Percentiles rank a stretch among this genome's conserved stretches.
phyloP scores from a whole-genome alignment of 2,329 filamentous ascomycete species.

The Aureobasidium leucospermi region DNA sequence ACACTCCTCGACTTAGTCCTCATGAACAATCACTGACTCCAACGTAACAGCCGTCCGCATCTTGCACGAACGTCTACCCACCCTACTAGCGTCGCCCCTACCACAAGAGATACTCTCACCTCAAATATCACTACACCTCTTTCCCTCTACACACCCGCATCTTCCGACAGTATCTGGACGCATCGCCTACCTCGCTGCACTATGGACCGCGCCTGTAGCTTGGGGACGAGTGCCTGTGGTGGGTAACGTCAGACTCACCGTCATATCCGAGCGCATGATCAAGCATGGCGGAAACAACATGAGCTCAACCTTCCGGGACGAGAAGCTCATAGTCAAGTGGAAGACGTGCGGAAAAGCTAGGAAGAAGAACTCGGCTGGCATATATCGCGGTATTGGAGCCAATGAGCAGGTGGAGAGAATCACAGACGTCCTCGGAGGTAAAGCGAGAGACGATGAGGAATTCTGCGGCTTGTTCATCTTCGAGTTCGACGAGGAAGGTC shows the following conservation, averaged over 20 bases:
- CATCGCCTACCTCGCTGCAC: constrained; percentile 82
- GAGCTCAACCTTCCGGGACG: constrained; percentile 42
- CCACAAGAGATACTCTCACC: constrained; percentile 57
- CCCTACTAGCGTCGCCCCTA: constrained; percentile 52
- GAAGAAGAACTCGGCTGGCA: constrained; percentile 36
- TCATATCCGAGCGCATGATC: constrained; percentile 83
- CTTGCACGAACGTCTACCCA: constrained; percentile 56
- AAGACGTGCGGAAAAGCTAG: constrained; percentile 56
- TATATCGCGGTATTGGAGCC: constrained; percentile 32
- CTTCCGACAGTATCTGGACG: constrained; percentile 88
- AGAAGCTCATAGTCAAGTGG: constrained; percentile 90
- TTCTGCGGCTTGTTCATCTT: constrained; percentile 93
- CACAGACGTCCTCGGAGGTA: constrained; percentile 48
- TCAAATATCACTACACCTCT: constrained; percentile 55
- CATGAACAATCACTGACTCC: not conserved
- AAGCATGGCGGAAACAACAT: constrained; percentile 41
- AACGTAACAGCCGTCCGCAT: constrained; percentile 45
- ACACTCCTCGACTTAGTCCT: not conserved
- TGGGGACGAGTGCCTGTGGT: constrained; percentile 91
- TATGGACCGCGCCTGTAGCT: constrained; percentile 93
- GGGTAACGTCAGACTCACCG: constrained; percentile 80
- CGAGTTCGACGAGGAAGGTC: constrained; percentile 82
- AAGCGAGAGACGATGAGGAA: constrained; percentile 55
- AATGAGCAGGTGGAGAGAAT: constrained; percentile 49
- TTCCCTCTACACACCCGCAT: constrained; percentile 71